Evolutionary conservation across 2,329 filamentous ascomycete genomes (phyloP).

Genomic region (Huntiella bhutanensis): DNA sequence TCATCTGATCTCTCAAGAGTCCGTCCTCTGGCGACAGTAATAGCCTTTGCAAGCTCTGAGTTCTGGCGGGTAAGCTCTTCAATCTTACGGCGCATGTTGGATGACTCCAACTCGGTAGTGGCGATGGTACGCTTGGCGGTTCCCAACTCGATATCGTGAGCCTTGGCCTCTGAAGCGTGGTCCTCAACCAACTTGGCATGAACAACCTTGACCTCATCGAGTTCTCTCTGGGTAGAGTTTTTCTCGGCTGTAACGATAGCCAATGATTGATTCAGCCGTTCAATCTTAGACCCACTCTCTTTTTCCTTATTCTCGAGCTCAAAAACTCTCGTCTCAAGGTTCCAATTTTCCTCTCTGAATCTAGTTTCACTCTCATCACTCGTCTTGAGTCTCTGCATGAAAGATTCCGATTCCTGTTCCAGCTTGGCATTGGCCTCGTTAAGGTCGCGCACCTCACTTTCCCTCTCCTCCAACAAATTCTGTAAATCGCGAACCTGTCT

Average conservation of each 20-base stretch:
- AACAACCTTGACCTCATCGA: constrained; percentile 72
- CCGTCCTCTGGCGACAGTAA: constrained; percentile 54
- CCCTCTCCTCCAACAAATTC: constrained; percentile 64
- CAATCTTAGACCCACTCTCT: constrained; percentile 65
- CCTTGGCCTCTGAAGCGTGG: constrained; percentile 55
- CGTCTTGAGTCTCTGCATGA: constrained; percentile 60
- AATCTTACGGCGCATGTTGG: constrained; percentile 63
- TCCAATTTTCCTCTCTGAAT: constrained; percentile 98
- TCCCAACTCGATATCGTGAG: constrained; percentile 76
- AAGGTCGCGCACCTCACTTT: constrained; percentile 57
- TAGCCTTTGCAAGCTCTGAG: constrained; percentile 69
- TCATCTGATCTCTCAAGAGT: constrained; percentile 43
- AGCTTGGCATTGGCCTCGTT: constrained; percentile 52
- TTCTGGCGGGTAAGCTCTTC: constrained; percentile 81
- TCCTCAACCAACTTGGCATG: constrained; percentile 70
- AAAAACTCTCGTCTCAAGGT: constrained; percentile 78
- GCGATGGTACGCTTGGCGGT: constrained; percentile 63
- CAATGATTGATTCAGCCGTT: constrained; percentile 57
- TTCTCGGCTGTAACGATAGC: constrained; percentile 57
- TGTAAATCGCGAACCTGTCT: constrained; percentile 89
- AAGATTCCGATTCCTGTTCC: constrained; percentile 62
- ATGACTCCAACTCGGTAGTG: constrained; percentile 59
- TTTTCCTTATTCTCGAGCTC: constrained; percentile 57
- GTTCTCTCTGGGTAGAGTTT: constrained; percentile 57
- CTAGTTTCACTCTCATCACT: constrained; percentile 88